A percentile compares a stretch with the other conserved stretches of the same genome.
Evolutionary conservation across 345 rosid genomes (phyloP).

Genomic region (Brassica nigra): DNA sequence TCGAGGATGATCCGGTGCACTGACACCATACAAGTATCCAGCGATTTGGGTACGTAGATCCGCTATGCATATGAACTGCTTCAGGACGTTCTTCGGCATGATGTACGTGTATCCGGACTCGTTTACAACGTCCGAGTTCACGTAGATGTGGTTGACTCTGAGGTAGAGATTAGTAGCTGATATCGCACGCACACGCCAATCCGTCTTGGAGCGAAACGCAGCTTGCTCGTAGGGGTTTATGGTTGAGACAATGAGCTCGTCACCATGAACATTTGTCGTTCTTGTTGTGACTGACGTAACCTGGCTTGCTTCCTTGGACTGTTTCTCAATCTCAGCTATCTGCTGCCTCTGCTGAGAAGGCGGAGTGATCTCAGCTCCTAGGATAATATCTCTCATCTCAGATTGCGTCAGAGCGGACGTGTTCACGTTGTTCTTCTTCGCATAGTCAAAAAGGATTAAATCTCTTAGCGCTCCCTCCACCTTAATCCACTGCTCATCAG

Average conservation of each 20-base stretch:
- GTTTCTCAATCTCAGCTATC: slow-evolving; percentile 98
- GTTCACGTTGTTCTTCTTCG: slow-evolving; percentile 98
- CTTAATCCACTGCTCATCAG: slow-evolving; percentile 99
- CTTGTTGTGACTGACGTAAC: slow-evolving; percentile 90
- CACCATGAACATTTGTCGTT: slow-evolving; percentile 95
- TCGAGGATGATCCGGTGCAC: slow-evolving; percentile 95
- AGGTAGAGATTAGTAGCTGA: slow-evolving; percentile 98
- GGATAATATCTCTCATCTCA: slow-evolving; percentile 96
- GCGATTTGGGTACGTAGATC: slow-evolving; percentile 92
- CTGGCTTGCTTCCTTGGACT: slow-evolving; percentile 97
- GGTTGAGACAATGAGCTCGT: slow-evolving; percentile 85
- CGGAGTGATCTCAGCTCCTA: slow-evolving; percentile 99
- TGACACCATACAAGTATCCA: slow-evolving; percentile 88
- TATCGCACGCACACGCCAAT: slow-evolving; percentile 99
- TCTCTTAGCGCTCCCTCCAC: slow-evolving; percentile 96
- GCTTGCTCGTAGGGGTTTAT: slow-evolving; percentile 92
- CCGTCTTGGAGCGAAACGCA: slow-evolving; percentile 88
- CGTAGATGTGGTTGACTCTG: slow-evolving; percentile 89
- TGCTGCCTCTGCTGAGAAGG: slow-evolving; percentile 99
- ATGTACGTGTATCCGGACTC: slow-evolving; percentile 94
- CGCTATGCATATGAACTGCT: slow-evolving; percentile 95
- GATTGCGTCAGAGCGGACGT: slow-evolving; percentile 96
- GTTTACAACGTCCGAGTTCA: slow-evolving; percentile 92
- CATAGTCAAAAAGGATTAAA: slow-evolving; percentile 89
- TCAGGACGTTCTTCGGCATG: slow-evolving; percentile 94